phyloP scores from a whole-genome alignment of 768 basidiomycete genomes.

The Cyathus striatus region DNA sequence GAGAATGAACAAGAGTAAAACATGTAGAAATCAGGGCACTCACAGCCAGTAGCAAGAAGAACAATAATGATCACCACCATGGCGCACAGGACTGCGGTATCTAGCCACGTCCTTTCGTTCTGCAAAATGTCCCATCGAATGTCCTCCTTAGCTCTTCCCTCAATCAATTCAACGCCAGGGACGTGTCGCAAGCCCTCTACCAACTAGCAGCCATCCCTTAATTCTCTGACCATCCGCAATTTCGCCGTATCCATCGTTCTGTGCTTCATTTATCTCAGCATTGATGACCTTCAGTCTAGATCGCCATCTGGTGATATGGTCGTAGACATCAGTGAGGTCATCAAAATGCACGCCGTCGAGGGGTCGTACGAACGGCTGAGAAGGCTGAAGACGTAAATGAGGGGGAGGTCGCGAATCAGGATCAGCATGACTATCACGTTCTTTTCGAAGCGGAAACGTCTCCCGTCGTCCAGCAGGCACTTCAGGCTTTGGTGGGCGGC shows the following conservation, averaged over 20 bases:
- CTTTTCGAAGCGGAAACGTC: slow-evolving; percentile 56
- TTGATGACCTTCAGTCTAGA: slow-evolving; percentile 70
- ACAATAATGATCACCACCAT: slow-evolving; percentile 44
- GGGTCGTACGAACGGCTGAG: slow-evolving; percentile 73
- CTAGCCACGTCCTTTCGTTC: slow-evolving; percentile 42
- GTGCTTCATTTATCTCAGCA: slow-evolving; percentile 63
- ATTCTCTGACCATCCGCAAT: slow-evolving; percentile 67
- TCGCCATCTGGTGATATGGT: slow-evolving; percentile 67
- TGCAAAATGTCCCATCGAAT: slow-evolving; percentile 78
- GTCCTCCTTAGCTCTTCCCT: slow-evolving; percentile 79
- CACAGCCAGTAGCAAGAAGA: slow-evolving; percentile 55
- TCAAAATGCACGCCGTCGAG: slow-evolving; percentile 65
- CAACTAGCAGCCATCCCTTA: slow-evolving; percentile 77
- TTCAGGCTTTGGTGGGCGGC: slow-evolving; percentile 28
- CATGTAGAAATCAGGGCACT: slow-evolving; percentile 23
- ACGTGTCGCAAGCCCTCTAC: slow-evolving; percentile 61
- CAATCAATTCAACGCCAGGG: slow-evolving; percentile 62
- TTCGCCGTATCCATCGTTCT: slow-evolving; percentile 61
- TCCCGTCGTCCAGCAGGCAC: slow-evolving; percentile 41
- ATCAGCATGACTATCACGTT: slow-evolving; percentile 19
- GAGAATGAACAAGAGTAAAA: slow-evolving; percentile 4
- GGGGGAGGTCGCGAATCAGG: slow-evolving; percentile 45
- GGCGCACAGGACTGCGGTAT: slow-evolving; percentile 52
- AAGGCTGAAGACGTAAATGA: slow-evolving; percentile 64
- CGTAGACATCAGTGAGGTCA: slow-evolving; percentile 60